Evolutionary conservation across 495 filamentous ascomycete species (phyloP).

Genomic region (Tirmania nivea): DNA sequence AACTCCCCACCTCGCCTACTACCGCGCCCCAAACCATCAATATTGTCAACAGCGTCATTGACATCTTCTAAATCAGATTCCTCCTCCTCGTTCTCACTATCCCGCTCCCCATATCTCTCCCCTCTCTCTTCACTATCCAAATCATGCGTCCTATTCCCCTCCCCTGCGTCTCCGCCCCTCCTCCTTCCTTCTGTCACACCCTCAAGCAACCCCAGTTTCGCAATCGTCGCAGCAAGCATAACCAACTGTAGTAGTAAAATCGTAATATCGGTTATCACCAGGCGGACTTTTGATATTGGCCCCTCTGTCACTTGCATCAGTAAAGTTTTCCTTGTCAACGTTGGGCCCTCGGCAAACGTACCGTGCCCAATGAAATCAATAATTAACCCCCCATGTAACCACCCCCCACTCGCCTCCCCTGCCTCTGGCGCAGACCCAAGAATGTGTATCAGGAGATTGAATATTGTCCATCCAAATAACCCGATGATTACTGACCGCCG

Average conservation of each 20-base stretch:
- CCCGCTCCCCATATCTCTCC: neutral
- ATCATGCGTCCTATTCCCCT: conserved; percentile 2
- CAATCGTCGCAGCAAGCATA: conserved; percentile 12
- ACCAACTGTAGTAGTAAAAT: conserved; percentile 13
- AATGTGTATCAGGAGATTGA: conserved; percentile 39
- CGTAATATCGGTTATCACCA: conserved; percentile 8
- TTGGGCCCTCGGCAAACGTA: neutral
- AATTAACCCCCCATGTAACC: conserved; percentile 46
- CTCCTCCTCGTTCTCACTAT: neutral
- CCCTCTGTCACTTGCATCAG: conserved; percentile 5
- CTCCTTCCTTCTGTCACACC: neutral
- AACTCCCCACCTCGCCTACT: no score
- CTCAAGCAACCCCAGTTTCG: conserved; percentile 10
- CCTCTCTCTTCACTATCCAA: conserved; percentile 16
- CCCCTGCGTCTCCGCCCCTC: neutral
- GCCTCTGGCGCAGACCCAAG: conserved; percentile 32
- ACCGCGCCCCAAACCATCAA: no score
- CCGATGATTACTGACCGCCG: conserved; percentile 35
- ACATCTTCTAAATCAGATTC: no score
- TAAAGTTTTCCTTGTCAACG: no score
- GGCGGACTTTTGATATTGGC: conserved; percentile 17
- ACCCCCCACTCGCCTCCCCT: conserved; percentile 40
- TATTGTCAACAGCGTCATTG: no score
- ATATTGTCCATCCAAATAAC: conserved; percentile 33
- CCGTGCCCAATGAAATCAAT: conserved; percentile 53